These are phyloP conservation scores for Sergeia podlipaevii DNA, from an alignment of 208 protist species.

Conservation along the genomic window DNA sequence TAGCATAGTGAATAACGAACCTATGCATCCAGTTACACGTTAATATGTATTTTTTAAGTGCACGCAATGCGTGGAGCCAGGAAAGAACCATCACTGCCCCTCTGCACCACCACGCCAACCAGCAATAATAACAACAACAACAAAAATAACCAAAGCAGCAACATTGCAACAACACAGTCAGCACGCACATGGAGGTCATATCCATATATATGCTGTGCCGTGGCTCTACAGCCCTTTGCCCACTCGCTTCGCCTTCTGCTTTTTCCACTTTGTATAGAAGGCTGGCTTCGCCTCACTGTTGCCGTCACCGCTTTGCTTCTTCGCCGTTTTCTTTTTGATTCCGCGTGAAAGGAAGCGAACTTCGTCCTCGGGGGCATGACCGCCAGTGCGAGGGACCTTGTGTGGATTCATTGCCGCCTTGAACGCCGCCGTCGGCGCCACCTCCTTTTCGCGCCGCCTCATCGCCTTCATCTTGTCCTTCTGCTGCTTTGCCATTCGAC, in stretches of 20 bases:
- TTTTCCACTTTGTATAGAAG: conserved; percentile 68
- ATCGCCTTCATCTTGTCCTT: conserved; percentile 47
- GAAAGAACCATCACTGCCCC: too few relatives aligned
- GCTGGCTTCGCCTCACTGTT: conserved; percentile 6
- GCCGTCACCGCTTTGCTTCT: conserved; percentile 15
- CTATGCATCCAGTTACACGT: too few relatives aligned
- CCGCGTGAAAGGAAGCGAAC: conserved; percentile 52
- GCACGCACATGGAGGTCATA: too few relatives aligned
- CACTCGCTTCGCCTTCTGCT: conserved; percentile 54
- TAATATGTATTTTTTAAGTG: too few relatives aligned
- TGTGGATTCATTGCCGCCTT: conserved; percentile 70
- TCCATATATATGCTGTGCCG: too few relatives aligned
- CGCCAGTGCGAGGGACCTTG: conserved; percentile 64
- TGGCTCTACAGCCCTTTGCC: conserved; percentile 43
- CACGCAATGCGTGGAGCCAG: too few relatives aligned
- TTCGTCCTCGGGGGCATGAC: conserved; percentile 41
- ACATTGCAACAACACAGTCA: too few relatives aligned
- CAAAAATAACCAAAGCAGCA: too few relatives aligned
- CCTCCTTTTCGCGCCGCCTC: conserved; percentile 45
- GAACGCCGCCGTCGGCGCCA: conserved; percentile 75
- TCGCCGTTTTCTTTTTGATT: conserved; percentile 14
- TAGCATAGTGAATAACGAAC: too few relatives aligned
- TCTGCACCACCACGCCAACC: too few relatives aligned
- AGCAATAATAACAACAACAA: too few relatives aligned
- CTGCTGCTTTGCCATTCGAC: conserved; percentile 68